These are phyloP conservation scores for Athelia psychrophila DNA, from an alignment of 1,284 basidiomycete genomes.

Conservation along the genomic window DNA sequence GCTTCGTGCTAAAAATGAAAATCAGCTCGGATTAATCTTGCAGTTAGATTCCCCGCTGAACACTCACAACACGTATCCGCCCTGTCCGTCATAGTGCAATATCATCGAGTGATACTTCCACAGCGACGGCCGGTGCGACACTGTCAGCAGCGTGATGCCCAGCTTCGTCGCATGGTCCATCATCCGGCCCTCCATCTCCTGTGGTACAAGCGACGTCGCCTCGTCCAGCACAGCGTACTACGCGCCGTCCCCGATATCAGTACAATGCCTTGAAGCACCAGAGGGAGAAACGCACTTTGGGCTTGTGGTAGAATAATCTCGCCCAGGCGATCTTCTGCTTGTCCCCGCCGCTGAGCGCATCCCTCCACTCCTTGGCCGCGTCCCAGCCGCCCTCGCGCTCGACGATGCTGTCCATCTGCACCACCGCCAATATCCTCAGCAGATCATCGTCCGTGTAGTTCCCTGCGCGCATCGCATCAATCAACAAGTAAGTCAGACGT, in stretches of 20 bases:
- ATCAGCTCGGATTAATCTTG: slow-evolving; percentile 1
- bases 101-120: slow-evolving; percentile 97
- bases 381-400: slow-evolving; percentile 98
- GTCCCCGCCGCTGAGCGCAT: slow-evolving; percentile 86
- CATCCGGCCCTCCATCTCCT: slow-evolving; percentile 92
- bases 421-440: slow-evolving; percentile 68
- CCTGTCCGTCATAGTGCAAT: slow-evolving; percentile 84
- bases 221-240: slow-evolving; percentile 97
- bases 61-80: slow-evolving; percentile 82
- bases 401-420: slow-evolving; percentile 88
- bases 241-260: not conserved
- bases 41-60: no score
- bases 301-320: slow-evolving; percentile 92
- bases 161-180: slow-evolving; percentile 91
- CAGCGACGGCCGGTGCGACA: slow-evolving; percentile 88
- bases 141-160: slow-evolving; percentile 88
- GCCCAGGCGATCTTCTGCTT: slow-evolving; percentile 97
- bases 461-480: slow-evolving; percentile 31
- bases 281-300: slow-evolving; percentile 61
- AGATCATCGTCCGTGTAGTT: slow-evolving; percentile 80
- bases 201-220: slow-evolving; percentile 91
- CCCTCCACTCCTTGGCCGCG: slow-evolving; percentile 86
- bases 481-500: slow-evolving; percentile 4
- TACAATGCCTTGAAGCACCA: not conserved
- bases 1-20: slow-evolving; percentile 60